Evolutionary conservation across 2,329 filamentous ascomycete species (phyloP), one percentile per base, ranked within the genome.

Genomic region (Aspergillus fijiensis): DNA sequence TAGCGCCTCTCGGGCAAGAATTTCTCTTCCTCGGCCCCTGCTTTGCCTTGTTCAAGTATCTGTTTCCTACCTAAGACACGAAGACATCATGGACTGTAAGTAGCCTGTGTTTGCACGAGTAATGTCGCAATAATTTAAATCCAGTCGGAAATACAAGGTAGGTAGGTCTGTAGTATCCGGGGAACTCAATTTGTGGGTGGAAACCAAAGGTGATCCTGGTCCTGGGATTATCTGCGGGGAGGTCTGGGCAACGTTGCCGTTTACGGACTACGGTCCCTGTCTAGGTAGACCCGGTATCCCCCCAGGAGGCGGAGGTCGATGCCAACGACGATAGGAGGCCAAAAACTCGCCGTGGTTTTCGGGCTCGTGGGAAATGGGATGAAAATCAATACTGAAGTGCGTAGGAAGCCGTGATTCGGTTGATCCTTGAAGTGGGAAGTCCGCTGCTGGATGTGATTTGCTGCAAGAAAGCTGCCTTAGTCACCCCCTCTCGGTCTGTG

Each of bases 1-100:
- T 75, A 75, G 73, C 70, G 72, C 60, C 62, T 63, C 65, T 66
- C 67, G 67, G 69, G 65, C 67, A 65, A 60, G 65, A 23, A 19
- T 12, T 35, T 25, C 21, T 35, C n/a, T 45, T 45, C 39, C n/a
- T 45, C 39, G 39, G 39, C 39, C 39, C 7, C 39, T 45, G 14
- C 39, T 45, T 19, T 45, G 39, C 39, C 39, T 45, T 6, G 6
- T 19, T n/a, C 16, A 19, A 16, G 14, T 7, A 45, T 45, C 9
- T n/a, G 14, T 9, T n/a, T 11, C 39, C 39, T 16, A 16, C 39
- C 39, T 19, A 3, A 19, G 33, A 35, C 33, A 35, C 27, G 33
- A 12, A 35, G 33, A 4, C 14, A 35, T 12, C 33, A 12, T 35
- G 33, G 33, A 16, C 39, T 45, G 39, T 10, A 45, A 3, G 39